phyloP scores from a whole-genome alignment of 192 early-diverging fungal species.

The Umbelopsis vinacea region DNA sequence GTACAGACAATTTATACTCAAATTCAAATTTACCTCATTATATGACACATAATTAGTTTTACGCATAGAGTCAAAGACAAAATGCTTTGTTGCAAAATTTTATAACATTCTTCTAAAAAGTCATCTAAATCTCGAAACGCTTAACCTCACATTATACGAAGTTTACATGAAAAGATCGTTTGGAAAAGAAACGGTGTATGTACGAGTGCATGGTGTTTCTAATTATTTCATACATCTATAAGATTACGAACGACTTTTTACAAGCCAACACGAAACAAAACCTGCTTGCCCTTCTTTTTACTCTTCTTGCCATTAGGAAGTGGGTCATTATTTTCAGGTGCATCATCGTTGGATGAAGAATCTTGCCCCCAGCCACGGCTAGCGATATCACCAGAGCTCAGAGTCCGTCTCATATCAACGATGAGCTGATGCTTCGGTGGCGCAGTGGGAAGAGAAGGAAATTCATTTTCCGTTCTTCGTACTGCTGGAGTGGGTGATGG shows the following conservation, averaged over 20 bases:
- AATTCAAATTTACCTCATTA: too few relatives aligned
- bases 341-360: slow-evolving; percentile 22
- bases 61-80: too few relatives aligned
- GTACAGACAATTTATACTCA: too few relatives aligned
- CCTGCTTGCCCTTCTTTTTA: slow-evolving; percentile 65
- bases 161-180: neutral
- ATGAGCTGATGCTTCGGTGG: slow-evolving; percentile 30
- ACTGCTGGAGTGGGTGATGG: slow-evolving; percentile 13
- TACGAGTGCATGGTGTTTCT: neutral
- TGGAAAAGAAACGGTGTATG: neutral
- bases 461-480: slow-evolving; percentile 24
- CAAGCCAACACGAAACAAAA: slow-evolving; percentile 69
- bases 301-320: slow-evolving; percentile 52
- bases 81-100: too few relatives aligned
- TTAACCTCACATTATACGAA: too few relatives aligned
- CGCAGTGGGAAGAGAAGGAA: slow-evolving; percentile 38
- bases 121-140: too few relatives aligned
- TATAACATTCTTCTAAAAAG: too few relatives aligned
- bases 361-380: slow-evolving; percentile 11
- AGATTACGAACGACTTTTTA: slow-evolving; percentile 14
- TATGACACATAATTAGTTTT: too few relatives aligned
- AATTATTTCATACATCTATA: slow-evolving; percentile 8
- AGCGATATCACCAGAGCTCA: neutral
- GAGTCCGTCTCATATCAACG: slow-evolving; percentile 33
- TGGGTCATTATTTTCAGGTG: slow-evolving; percentile 32